phyloP scores from a whole-genome alignment of 1,284 basidiomycete genomes.

The Stereum hirsutum region DNA sequence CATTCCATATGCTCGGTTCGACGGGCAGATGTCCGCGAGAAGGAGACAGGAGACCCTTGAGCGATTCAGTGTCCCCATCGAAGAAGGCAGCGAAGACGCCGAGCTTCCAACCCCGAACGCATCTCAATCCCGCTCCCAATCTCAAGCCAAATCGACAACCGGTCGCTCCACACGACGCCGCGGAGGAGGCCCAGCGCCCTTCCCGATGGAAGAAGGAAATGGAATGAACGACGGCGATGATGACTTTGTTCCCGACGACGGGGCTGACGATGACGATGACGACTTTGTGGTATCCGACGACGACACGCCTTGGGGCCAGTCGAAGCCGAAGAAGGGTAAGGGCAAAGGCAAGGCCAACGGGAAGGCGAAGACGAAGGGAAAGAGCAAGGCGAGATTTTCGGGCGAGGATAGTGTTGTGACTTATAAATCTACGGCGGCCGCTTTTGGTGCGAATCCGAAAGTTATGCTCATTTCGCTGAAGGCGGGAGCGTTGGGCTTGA shows the following conservation, averaged over 20 bases:
- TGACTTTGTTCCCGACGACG: conserved; percentile 5
- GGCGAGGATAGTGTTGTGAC: conserved; percentile 6
- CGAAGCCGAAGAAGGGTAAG: conserved; percentile 14
- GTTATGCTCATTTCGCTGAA: conserved; percentile 88
- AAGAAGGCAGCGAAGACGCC: conserved; percentile 18
- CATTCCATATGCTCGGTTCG: conserved; percentile 72
- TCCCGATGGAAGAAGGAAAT: background rate
- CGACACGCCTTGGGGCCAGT: conserved; percentile 18
- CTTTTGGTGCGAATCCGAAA: conserved; percentile 47
- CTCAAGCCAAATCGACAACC: conserved; percentile 9
- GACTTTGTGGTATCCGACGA: conserved; percentile 33
- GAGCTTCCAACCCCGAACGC: conserved; percentile 6
- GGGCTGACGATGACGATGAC: conserved; percentile 24
- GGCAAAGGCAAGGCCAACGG: conserved; percentile 23
- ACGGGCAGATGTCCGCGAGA: conserved; percentile 74
- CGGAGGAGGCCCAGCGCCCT: background rate
- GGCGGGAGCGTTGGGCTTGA: conserved; percentile 75
- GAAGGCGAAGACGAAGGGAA: conserved; percentile 29
- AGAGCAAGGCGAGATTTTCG: conserved; percentile 16
- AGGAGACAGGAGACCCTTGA: conserved; percentile 71
- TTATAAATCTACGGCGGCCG: background rate
- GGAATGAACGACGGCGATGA: conserved; percentile 7
- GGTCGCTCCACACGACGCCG: background rate
- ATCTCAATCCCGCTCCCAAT: conserved; percentile 9
- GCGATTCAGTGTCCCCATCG: conserved; percentile 60